Conservation (phyloP, 352 stramenopile genomes). For the Lagenidium giganteum region DNA sequence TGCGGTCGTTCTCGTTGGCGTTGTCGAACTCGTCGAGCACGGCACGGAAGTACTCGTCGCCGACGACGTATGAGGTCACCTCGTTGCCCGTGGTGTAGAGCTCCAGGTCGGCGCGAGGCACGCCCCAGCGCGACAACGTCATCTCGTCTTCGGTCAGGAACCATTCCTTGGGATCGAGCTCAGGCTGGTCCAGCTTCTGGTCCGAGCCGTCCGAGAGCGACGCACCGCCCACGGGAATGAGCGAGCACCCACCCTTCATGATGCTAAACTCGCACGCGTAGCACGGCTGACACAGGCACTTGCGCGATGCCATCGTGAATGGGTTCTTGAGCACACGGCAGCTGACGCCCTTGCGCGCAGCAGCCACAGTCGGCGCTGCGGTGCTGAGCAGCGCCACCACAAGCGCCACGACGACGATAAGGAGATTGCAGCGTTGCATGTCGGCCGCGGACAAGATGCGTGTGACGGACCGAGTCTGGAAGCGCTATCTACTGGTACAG, state of each 20-base stretch:
- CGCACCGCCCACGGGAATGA: constrained; percentile 8
- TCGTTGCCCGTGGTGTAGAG: constrained; percentile 39
- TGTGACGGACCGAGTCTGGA: no score
- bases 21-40: constrained; percentile 36
- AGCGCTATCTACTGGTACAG: no score
- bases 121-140: constrained; percentile 28
- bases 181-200: constrained; percentile 23
- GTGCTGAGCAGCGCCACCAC: no score
- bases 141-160: constrained; percentile 54
- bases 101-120: constrained; percentile 30
- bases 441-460: no score
- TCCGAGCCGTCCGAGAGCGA: constrained; percentile 19
- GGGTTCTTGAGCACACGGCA: constrained; percentile 17
- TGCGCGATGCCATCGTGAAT: constrained; percentile 16
- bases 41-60: constrained; percentile 35
- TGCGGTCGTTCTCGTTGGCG: constrained; percentile 21
- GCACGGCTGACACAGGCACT: constrained; percentile 41
- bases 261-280: constrained; percentile 25
- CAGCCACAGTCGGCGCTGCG: not conserved
- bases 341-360: constrained; percentile 3
- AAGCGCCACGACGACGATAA: no score
- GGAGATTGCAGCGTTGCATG: no score
- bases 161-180: constrained; percentile 33
- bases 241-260: constrained; percentile 12
- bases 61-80: constrained; percentile 27